Evolutionary conservation across 208 protist species (phyloP), one percentile per base, ranked within the genome.

Genomic region (Wallacemonas sp.): DNA sequence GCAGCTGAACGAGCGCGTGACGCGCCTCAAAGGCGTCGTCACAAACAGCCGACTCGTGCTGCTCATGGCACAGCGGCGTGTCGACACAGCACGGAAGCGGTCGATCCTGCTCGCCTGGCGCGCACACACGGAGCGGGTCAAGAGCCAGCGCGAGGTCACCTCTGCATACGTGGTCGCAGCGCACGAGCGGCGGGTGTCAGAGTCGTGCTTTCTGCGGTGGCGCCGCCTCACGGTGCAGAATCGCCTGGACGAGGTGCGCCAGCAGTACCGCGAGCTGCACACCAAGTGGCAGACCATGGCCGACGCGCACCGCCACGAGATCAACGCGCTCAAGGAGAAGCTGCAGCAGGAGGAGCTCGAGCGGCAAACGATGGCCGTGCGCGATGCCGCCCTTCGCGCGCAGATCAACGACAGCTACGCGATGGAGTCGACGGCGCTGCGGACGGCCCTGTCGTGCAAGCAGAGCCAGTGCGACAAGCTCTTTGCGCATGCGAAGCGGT

Each of bases 141-240:
- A 69, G 34, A 21, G 24, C 4, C 69, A 77, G 57, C 81, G 79
- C 23, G 54, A 72, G 4, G 74, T 72, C 21, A 61, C 71, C 23
- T 66, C 72, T 33, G 60, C 46, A 11, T 87, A 82, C 54, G 32
- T 90, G 21, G 66, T 27, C 11, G 73, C 76, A 39, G 41, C 67
- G 3, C 60, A 66, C 33, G 60, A 61, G 6, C 72, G 82, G 17
- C 61, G 77, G n/a, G 34, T 76, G 17, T 41, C 81, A 44, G 88
- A 91, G 44, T 71, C 65, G 19, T 74, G 67, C 48, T 94, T 94
- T 61, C 44, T 94, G 57, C 78, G 80, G 12, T 94, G 88, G 88
- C 76, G 88, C 2, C 81, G 88, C 56, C 47, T 88, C 47, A 75
- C 78, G 8, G 49, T 87, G 56, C 69, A 80, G 52, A 47, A 63